These are phyloP conservation scores for Capsicum pubescens DNA, from an alignment of 257 asterid species.

Conservation along the genomic window DNA sequence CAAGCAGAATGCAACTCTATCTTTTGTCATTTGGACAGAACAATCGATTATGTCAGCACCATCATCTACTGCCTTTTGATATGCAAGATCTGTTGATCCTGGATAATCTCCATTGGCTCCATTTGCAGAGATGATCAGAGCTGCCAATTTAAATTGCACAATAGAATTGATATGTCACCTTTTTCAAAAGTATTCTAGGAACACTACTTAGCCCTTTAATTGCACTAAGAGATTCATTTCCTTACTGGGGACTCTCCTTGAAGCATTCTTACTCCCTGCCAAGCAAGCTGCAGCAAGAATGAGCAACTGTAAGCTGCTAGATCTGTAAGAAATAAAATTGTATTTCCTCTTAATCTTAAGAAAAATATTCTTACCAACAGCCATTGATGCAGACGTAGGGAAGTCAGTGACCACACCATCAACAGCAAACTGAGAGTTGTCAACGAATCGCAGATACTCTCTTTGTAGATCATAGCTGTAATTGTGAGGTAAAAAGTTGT, in stretches of 20 bases:
- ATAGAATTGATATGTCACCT: neutral
- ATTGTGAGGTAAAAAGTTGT: slow-evolving; percentile 65
- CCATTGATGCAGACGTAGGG: slow-evolving; percentile 83
- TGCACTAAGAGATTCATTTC: neutral
- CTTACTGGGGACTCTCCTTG: slow-evolving; percentile 61
- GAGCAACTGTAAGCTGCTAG: slow-evolving; percentile 11
- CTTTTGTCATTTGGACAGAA: slow-evolving; percentile 85
- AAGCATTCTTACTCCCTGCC: slow-evolving; percentile 54
- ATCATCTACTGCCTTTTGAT: slow-evolving; percentile 70
- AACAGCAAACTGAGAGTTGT: slow-evolving; percentile 70
- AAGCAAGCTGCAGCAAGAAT: slow-evolving; percentile 69
- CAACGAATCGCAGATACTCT: slow-evolving; percentile 72
- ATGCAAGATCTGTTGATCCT: slow-evolving; percentile 84
- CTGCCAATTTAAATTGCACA: slow-evolving; percentile 27
- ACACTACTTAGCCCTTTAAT: neutral
- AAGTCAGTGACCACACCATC: slow-evolving; percentile 86
- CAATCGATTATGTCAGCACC: slow-evolving; percentile 92
- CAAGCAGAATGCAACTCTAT: slow-evolving; percentile 81
- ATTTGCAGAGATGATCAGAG: slow-evolving; percentile 51
- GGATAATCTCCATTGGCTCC: slow-evolving; percentile 94
- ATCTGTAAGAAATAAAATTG: neutral
- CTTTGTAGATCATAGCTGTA: slow-evolving; percentile 82
- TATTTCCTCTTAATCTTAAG: neutral
- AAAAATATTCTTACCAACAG: slow-evolving; percentile 58
- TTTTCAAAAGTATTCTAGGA: neutral